These are phyloP conservation scores for Tylopilus felleus DNA, from an alignment of 768 basidiomycete genomes.

Conservation along the genomic window DNA sequence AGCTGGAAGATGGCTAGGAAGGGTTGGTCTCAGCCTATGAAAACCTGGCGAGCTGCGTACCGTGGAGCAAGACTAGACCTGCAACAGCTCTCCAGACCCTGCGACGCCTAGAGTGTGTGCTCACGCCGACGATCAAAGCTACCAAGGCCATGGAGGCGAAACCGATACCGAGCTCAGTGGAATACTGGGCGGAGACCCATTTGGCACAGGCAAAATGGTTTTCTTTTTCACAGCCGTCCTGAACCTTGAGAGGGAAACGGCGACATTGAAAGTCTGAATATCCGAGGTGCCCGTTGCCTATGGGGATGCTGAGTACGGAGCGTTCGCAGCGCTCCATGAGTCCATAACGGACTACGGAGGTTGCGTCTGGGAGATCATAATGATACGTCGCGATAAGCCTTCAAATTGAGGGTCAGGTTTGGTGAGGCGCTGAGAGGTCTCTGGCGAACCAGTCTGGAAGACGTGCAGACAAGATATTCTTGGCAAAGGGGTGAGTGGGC, in stretches of 20 bases:
- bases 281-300: slow-evolving; percentile 40
- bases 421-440: slow-evolving; percentile 10
- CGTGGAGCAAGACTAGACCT: slow-evolving; percentile 58
- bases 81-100: slow-evolving; percentile 77
- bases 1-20: slow-evolving; percentile 56
- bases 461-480: slow-evolving; percentile 57
- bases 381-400: slow-evolving; percentile 39
- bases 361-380: slow-evolving; percentile 44
- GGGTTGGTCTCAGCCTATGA: background rate
- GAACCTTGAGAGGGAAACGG: slow-evolving; percentile 55
- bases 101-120: slow-evolving; percentile 67
- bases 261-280: slow-evolving; percentile 63
- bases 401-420: slow-evolving; percentile 29
- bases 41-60: slow-evolving; percentile 29
- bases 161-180: slow-evolving; percentile 60
- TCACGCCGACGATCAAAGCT: slow-evolving; percentile 64
- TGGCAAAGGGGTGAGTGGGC: background rate
- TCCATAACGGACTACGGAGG: slow-evolving; percentile 55
- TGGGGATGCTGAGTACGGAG: slow-evolving; percentile 45
- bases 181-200: slow-evolving; percentile 71
- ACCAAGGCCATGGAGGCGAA: slow-evolving; percentile 57
- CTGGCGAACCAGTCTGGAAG: slow-evolving; percentile 62
- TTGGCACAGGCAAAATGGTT: slow-evolving; percentile 58
- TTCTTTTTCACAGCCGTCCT: slow-evolving; percentile 47
- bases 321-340: slow-evolving; percentile 57